Evolutionary conservation across 148 eudicot species (phyloP), one percentile per base, ranked within the genome.

Genomic region (Fagopyrum homotropicum): DNA sequence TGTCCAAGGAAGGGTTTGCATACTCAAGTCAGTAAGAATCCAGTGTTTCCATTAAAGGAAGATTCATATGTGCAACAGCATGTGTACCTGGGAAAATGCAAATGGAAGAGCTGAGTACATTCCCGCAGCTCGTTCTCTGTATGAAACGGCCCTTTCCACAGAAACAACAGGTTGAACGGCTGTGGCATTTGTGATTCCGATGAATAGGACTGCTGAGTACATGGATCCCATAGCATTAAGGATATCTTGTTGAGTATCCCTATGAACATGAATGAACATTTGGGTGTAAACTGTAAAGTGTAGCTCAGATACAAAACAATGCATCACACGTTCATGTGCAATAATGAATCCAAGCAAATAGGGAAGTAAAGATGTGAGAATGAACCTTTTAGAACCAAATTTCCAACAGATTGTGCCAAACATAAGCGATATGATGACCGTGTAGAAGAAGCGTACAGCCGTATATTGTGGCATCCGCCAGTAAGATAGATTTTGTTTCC

Each of bases 151-250:
- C 73, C 98, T 83, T 79, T 93, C 98, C 22, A 90, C 85, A 35
- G 86, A 82, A 51, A 93, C 88, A 70, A 93, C 98, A 9, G 98
- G 98, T 80, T 93, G 98, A 45, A 89, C 93, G 52, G 98, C 87
- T 6, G 92, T 79, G 17, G 96, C 91, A 47, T 93, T 93, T 73
- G 98, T 93, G 61, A 93, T 90, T 70, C 98, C 98, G 6, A 93
- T 93, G 51, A 93, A 93, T 50, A 93, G 76, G 73, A 93, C 93
- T 19, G 98, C 98, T 63, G 98, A 82, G 80, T 90, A 93, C 96
- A 93, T 90, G 15, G 98, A 90, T 79, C 98, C 98, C 98, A 93
- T 90, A 7, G 98, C 98, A 74, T 93, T 93, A 5, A 83, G 86
- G 72, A 93, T 90, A 71, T 93, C 98, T 82, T 90, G 98, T 69